Evolutionary conservation across 306 rosid genomes (phyloP).

Genomic region (Vachellia pachyceras): DNA sequence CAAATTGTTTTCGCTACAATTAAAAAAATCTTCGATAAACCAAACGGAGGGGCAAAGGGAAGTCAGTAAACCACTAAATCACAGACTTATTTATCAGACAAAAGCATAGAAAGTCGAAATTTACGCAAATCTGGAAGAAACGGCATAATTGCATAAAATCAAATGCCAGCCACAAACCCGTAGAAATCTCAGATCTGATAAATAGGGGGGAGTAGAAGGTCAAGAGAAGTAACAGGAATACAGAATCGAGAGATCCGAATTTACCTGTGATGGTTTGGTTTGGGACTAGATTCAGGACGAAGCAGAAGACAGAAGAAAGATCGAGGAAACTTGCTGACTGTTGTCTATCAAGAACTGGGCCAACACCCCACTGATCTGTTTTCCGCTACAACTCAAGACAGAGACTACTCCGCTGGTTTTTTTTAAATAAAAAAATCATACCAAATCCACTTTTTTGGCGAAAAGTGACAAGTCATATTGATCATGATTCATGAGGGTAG

Average conservation of each 20-base stretch:
- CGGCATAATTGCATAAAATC: neutral
- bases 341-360: neutral
- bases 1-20: neutral
- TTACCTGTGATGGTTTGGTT: neutral
- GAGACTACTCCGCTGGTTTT: neutral
- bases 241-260: constrained; percentile 18
- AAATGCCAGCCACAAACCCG: neutral
- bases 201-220: neutral
- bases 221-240: neutral
- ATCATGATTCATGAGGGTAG: too few species aligned
- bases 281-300: constrained; percentile 13
- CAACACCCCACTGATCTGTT: neutral
- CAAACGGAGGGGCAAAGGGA: neutral
- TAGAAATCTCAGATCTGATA: constrained; percentile 19
- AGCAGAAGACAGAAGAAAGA: constrained; percentile 12
- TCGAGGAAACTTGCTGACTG: neutral
- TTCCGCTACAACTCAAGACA: neutral
- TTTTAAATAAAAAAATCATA: too few species aligned
- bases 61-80: neutral
- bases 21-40: neutral
- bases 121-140: neutral
- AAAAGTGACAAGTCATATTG: too few species aligned
- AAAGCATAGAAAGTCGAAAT: constrained; percentile 15
- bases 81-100: neutral
- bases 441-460: too few species aligned